Percentiles rank a stretch among this genome's conserved stretches.
Conservation (phyloP, 257 asterid species). For the Vinca minor region DNA sequence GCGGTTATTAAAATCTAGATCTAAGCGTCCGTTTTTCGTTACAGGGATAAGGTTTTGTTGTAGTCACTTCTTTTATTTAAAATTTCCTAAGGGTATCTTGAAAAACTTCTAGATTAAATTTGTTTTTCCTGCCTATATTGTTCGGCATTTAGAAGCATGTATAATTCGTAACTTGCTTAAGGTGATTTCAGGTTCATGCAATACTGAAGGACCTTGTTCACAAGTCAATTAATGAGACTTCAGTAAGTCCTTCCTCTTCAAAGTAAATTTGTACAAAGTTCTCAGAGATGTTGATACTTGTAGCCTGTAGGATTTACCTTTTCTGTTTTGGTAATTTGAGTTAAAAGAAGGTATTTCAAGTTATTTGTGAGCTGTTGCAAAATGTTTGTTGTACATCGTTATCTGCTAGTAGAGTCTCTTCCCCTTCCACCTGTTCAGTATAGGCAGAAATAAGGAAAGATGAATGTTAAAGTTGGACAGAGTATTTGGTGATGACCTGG, state of each 20-base stretch:
- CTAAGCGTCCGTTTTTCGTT: neutral
- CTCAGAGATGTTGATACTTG: no score
- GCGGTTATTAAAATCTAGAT: neutral
- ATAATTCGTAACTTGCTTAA: neutral
- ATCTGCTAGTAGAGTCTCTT: neutral
- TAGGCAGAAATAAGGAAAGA: neutral
- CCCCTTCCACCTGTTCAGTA: no score
- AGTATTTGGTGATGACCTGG: neutral
- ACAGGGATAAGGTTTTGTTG: neutral
- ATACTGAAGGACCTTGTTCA: constrained; percentile 83
- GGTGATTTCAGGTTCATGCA: constrained; percentile 65
- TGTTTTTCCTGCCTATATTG: no score
- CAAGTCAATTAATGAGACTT: constrained; percentile 79
- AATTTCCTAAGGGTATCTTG: no score
- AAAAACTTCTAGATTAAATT: no score
- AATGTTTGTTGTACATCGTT: neutral
- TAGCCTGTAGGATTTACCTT: neutral
- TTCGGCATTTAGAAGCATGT: neutral
- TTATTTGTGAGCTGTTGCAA: neutral
- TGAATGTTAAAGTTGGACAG: neutral
- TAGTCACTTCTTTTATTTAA: neutral
- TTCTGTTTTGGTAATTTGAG: neutral
- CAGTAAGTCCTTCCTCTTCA: constrained; percentile 33
- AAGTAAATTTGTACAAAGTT: neutral
- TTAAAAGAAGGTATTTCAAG: neutral